Evolutionary conservation across 164 flowering plant genomes (phyloP), one percentile per base, ranked within the genome.

Genomic region (Nymphaea colorata): DNA sequence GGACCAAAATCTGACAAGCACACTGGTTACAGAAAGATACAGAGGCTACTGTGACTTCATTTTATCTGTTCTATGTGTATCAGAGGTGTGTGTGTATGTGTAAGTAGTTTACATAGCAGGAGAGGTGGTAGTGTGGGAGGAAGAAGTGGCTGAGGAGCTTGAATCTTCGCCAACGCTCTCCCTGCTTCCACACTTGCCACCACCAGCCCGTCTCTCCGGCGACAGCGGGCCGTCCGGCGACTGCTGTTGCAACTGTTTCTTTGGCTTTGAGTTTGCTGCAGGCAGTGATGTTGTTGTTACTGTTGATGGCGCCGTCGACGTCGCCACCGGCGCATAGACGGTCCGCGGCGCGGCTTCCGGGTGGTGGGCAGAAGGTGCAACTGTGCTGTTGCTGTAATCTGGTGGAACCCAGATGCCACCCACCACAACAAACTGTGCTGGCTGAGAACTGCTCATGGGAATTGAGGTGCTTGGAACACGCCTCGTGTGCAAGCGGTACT

Each of bases 321-420:
- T 41, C 62, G 85, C 84, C 62, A 78, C 74, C 0, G 92, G 90
- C 1, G 89, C 83, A 62, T 84, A 81, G n/a, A 83, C 73, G 45
- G 75, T 74, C 6, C 65, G 74, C 59, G 79, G 55, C 15, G 66
- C 44, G 10, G 73, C 80, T 8, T 77, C 81, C 15, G 79, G n/a
- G 11, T 8, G 51, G 11, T 70, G 72, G 11, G 42, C 70, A 5
- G 84, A 57, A 11, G 81, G 75, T 10, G 66, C 67, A 8, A 76
- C 67, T 8, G 76, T 65, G 0, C 85, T 86, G 25, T 3, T 65
- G 0, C 85, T 86, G 25, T 3, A 36, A 0, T 82, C 79, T 2
- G 89, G 86, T 12, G 82, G 89, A 42, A 84, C 82, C 93, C 91
- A 90, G 66, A 90, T 78, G 43, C 92, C 92, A 17, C 94, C 91